Base-by-base conservation (phyloP, 768 basidiomycete genomes). In the Agaricus bisporus region DNA sequence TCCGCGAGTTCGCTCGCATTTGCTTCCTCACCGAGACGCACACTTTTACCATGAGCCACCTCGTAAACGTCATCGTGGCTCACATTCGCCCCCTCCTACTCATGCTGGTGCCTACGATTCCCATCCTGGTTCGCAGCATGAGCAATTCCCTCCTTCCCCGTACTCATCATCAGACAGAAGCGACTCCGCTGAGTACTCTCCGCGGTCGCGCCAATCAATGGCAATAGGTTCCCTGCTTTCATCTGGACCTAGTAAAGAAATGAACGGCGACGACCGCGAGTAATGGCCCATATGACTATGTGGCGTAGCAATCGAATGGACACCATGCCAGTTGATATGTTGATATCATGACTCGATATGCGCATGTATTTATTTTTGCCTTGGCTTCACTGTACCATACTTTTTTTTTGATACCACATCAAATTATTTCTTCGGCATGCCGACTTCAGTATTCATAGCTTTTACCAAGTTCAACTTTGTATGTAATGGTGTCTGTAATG, bases 141-240 rank as follows among this genome's bases (percentile, higher is more conserved):
- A 76, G 29, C 74, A 84, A 58, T 73, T 84, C 11, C 84, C 86
- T 2, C 85, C 85, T 3, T 88, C 86, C 6, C 86, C 88, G 1
- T 86, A 86, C 62, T 85, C 84, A 22, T 85, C 86, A 14, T 80
- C 84, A 12, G 78, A 80, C 36, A 64, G 73, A 61, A 85, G 85
- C 54, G 79, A 82, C 53, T 83, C 85, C 14, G 80, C 80, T 46
- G 82, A 82, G 57, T 84, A 79, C 60, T 88, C 86, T 1, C 86
- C 86, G 41, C 79, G 83, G 45, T 82, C 86, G 50, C 75, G 83
- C 52, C 80, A 80, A 14, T 83, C 85, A 36, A 91, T 91, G 88
- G 82, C 86, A 41, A 90, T 91, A 60, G 87, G 85, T 25, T 86
- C 86, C 1, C 68, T 91, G 28, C 75, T 89, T 20, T 80, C 83